Evolutionary conservation across 306 rosid species (phyloP).

Genomic region (Trifolium pratense): DNA sequence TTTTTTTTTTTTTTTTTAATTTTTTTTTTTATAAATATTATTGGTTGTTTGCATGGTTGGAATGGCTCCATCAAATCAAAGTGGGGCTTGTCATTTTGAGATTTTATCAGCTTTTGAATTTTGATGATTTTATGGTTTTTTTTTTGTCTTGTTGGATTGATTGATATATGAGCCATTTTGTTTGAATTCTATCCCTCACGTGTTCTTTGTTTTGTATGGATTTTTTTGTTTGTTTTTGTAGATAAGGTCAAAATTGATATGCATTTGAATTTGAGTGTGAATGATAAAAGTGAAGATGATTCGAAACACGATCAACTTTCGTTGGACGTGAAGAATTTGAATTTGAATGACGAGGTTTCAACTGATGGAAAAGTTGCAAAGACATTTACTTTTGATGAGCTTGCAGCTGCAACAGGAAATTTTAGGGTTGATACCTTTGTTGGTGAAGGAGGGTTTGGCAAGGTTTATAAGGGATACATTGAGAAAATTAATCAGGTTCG

Average conservation of each 20-base stretch:
- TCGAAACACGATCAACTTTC: conserved; percentile 68
- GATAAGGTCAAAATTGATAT: conserved; percentile 56
- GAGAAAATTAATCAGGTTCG: conserved; percentile 68
- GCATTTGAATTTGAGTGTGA: conserved; percentile 34
- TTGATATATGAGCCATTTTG: conserved; percentile 33
- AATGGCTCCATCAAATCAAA: conserved; percentile 30
- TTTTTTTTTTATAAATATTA: too few relatives aligned
- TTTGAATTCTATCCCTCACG: conserved; percentile 36
- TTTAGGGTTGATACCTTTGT: conserved; percentile 72
- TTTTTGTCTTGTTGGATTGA: conserved; percentile 26
- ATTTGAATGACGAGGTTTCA: conserved; percentile 53
- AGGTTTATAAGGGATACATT: conserved; percentile 77
- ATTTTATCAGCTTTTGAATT: conserved; percentile 39
- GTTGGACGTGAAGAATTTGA: conserved; percentile 65
- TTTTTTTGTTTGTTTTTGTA: conserved; percentile 16
- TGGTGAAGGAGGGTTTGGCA: conserved; percentile 99
- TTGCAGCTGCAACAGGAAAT: conserved; percentile 63
- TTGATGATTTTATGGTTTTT: conserved; percentile 30
- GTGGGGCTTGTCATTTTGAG: conserved; percentile 47
- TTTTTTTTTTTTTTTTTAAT: too few relatives aligned
- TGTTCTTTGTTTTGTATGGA: conserved; percentile 31
- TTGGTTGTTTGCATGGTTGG: conserved; percentile 34
- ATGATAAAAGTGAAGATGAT: conserved; percentile 48
- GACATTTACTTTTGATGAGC: conserved; percentile 68
- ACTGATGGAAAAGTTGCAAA: conserved; percentile 55